Evolutionary conservation across 306 rosid genomes (phyloP).

Genomic region (Mimosa bimucronata): DNA sequence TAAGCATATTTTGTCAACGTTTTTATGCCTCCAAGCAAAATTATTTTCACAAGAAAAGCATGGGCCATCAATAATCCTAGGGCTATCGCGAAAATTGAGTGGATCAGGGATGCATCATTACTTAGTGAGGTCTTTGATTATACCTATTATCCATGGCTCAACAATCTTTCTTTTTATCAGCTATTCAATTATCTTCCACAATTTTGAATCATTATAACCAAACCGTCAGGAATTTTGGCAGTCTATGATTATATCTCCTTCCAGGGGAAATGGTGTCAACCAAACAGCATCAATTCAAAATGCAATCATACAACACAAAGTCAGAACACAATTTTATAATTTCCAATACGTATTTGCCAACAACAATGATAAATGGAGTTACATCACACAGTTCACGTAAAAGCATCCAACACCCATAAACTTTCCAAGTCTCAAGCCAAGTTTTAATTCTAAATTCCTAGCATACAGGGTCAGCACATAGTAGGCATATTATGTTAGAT

Average conservation of each 20-base stretch:
- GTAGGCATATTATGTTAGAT: not conserved
- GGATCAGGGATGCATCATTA: not conserved
- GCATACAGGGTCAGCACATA: not conserved
- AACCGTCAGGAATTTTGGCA: not conserved
- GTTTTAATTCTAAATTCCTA: not conserved
- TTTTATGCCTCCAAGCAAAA: not conserved
- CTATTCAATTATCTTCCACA: not conserved
- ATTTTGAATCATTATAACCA: not conserved
- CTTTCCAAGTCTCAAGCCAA: not conserved
- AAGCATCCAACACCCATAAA: not conserved
- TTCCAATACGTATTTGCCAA: not conserved
- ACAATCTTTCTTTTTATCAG: not conserved
- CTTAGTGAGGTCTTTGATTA: not conserved
- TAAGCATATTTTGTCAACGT: not conserved
- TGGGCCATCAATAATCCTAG: constrained; percentile 3
- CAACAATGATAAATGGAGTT: not conserved
- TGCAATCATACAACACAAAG: not conserved
- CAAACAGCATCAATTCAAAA: not conserved
- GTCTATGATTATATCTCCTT: not conserved
- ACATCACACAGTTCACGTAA: not conserved
- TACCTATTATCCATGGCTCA: not conserved
- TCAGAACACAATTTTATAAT: not conserved
- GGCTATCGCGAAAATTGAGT: not conserved
- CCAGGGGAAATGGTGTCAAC: not conserved
- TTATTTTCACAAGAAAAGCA: not conserved